These are phyloP conservation scores for Talaromyces wortmannii DNA, from an alignment of 495 filamentous ascomycete genomes.

Conservation along the genomic window DNA sequence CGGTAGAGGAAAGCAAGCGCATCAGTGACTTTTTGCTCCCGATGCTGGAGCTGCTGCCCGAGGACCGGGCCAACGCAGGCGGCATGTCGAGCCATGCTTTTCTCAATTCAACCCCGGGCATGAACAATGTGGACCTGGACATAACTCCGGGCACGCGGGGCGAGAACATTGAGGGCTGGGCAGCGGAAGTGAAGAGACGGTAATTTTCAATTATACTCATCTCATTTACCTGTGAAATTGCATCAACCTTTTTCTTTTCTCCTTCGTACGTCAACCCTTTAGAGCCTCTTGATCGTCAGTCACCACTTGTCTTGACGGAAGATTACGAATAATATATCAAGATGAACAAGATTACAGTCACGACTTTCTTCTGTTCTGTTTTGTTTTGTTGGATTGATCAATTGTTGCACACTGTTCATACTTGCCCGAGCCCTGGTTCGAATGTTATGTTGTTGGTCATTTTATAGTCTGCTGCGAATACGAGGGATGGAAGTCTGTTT, in stretches of 20 bases:
- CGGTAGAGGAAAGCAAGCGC: conserved; percentile 63
- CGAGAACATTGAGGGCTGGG: conserved; percentile 96
- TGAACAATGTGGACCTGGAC: conserved; percentile 70
- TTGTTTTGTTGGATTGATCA: no score
- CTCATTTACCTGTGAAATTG: no score
- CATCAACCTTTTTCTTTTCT: background rate
- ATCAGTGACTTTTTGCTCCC: conserved; percentile 84
- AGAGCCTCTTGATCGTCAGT: background rate
- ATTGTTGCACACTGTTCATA: no score
- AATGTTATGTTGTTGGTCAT: no score
- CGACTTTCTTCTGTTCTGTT: no score
- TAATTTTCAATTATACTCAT: conserved; percentile 18
- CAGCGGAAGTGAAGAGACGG: conserved; percentile 80
- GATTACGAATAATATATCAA: no score
- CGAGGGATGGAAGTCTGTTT: no score
- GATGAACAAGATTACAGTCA: no score
- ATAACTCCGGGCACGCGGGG: conserved; percentile 74
- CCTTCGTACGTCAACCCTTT: background rate
- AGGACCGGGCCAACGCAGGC: conserved; percentile 86
- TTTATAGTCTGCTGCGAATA: no score
- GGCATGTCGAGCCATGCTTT: conserved; percentile 85
- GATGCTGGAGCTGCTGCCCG: conserved; percentile 86
- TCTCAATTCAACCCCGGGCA: conserved; percentile 76
- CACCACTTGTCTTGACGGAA: no score
- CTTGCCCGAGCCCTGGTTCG: no score